Evolutionary conservation across 768 basidiomycete species (phyloP), one percentile per base, ranked within the genome.

Genomic region (Naematelia aurantialba): DNA sequence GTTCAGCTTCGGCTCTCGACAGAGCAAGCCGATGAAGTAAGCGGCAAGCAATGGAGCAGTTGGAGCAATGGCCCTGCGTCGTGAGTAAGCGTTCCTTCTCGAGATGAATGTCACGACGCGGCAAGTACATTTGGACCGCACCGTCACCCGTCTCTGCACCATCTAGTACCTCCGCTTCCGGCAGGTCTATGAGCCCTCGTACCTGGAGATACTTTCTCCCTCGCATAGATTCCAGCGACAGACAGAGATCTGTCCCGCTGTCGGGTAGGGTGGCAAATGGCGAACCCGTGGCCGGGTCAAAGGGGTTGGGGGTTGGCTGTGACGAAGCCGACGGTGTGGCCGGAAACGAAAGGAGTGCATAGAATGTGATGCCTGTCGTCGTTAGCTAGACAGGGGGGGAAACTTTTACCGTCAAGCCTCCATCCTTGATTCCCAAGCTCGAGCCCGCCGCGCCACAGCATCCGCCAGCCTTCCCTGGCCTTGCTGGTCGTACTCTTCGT

Each of bases 171-270:
- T 75, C 73, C 4, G 66, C 66, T 3, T 63, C 67, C 8, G 49
- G 44, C 24, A 76, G 48, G 49, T 69, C 62, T 25, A 72, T 62
- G 24, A 75, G 42, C 1, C 72, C 72, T 39, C 70, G 51, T 0
- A 73, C 60, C 27, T 72, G 67, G 11, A 76, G 60, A 29, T 68
- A 68, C 46, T 72, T 72, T 29, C 74, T 58, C 1, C 75, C 75
- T 50, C 72, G 57, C 73, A 75, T 72, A 1, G 70, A 70, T 58
- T 76, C 75, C 12, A 76, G 64, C 14, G 73, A 74, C 1, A 76
- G 62, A 54, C 75, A 76, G 0, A 76, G 59, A 62, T 76, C 75
- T 2, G 73, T 74, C 53, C 74, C 73, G 3, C 60, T 61, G 13
- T 31, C 45, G 17, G 65, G 52, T 1, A 59, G 63, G 1, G 69